Percentiles rank a stretch among this genome's conserved stretches.
These are phyloP conservation scores for Wickerhamiella sergipiensis DNA, from an alignment of 805 yeast genomes.

Conservation along the genomic window DNA sequence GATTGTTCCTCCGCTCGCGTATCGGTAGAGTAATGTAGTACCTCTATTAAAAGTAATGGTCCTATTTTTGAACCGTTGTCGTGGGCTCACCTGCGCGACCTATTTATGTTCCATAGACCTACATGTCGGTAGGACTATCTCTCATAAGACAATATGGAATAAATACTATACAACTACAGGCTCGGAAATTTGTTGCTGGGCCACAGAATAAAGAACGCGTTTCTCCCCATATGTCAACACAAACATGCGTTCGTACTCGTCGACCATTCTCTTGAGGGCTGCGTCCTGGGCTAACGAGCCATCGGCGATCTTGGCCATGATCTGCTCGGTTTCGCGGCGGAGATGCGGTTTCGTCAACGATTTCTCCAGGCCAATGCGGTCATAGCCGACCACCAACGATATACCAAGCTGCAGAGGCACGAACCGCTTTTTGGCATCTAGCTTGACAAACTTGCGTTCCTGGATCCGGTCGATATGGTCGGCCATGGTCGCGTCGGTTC, in stretches of 20 bases:
- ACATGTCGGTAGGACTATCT: too few relatives aligned
- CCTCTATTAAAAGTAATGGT: too few relatives aligned
- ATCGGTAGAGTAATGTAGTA: constrained; percentile 11
- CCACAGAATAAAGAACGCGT: neutral
- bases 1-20: constrained; percentile 20
- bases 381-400: constrained; percentile 80
- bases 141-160: neutral
- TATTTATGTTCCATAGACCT: neutral
- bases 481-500: constrained; percentile 98
- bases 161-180: neutral
- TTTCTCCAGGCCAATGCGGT: constrained; percentile 56
- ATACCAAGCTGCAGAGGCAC: constrained; percentile 76
- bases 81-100: too few relatives aligned
- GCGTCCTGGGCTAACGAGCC: constrained; percentile 39
- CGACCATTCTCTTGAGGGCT: constrained; percentile 10
- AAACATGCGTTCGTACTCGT: constrained; percentile 15
- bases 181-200: neutral
- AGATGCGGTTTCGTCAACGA: constrained; percentile 82
- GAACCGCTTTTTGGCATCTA: constrained; percentile 25
- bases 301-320: constrained; percentile 50
- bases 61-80: too few relatives aligned
- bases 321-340: constrained; percentile 59
- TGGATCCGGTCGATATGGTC: constrained; percentile 83
- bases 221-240: neutral
- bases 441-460: constrained; percentile 46